Conservation (phyloP, 1,284 basidiomycete genomes). For the Rhodotorula sp. region DNA sequence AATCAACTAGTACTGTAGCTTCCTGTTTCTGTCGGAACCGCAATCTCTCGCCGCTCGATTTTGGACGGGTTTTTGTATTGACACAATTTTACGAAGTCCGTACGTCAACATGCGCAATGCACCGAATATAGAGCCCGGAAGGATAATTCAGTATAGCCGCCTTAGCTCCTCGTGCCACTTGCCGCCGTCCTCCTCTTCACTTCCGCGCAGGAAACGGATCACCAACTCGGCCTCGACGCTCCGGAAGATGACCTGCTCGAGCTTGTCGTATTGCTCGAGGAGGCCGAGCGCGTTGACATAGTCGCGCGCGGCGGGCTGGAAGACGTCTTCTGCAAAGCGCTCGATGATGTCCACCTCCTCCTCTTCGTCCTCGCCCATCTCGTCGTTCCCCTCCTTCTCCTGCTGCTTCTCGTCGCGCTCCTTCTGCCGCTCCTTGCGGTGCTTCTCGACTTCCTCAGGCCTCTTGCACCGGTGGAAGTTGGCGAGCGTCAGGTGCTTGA, state of each 20-base stretch:
- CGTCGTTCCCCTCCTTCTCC: not conserved
- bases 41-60: too few relatives aligned
- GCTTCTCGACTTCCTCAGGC: not conserved
- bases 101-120: not conserved
- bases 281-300: constrained; percentile 11
- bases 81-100: not conserved
- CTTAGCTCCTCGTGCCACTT: constrained; percentile 23
- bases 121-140: not conserved
- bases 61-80: not conserved
- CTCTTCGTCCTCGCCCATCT: not conserved
- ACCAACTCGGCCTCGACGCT: constrained; percentile 18
- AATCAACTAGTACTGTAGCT: not conserved
- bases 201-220: constrained; percentile 12
- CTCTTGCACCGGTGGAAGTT: constrained; percentile 21
- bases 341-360: not conserved
- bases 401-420: not conserved
- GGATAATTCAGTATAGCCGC: constrained; percentile 15
- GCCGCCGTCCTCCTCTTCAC: not conserved
- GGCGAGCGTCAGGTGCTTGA: constrained; percentile 12
- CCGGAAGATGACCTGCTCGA: constrained; percentile 25
- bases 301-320: constrained; percentile 25
- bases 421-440: not conserved
- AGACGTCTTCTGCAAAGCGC: constrained; percentile 12
- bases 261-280: constrained; percentile 3
- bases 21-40: too few relatives aligned